phyloP scores from a whole-genome alignment of 805 yeast species.

The Lipomyces yamadae region DNA sequence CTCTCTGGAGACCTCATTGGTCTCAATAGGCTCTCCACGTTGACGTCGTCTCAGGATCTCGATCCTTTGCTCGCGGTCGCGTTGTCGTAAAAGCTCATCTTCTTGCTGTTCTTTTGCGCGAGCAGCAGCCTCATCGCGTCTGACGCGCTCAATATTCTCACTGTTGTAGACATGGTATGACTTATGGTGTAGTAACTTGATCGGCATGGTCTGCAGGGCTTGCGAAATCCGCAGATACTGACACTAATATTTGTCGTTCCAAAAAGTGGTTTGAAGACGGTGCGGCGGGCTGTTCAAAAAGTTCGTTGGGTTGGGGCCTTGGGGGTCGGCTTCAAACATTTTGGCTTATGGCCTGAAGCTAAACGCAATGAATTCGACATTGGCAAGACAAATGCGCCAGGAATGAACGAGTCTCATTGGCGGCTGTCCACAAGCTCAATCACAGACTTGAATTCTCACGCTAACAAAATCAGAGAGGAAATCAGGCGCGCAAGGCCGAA shows the following conservation, averaged over 20 bases:
- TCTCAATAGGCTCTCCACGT: conserved; percentile 15
- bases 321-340: too few relatives aligned
- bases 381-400: background rate
- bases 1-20: background rate
- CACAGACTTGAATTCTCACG: background rate
- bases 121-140: conserved; percentile 42
- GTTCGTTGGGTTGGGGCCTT: background rate
- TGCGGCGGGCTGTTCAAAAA: background rate
- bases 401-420: background rate
- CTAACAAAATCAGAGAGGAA: background rate
- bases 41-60: conserved; percentile 31
- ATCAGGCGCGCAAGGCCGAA: background rate
- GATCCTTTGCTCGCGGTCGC: conserved; percentile 33
- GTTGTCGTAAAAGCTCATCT: conserved; percentile 21
- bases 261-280: background rate
- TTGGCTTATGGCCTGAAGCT: background rate
- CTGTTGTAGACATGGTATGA: conserved; percentile 43
- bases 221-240: background rate
- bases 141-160: conserved; percentile 41
- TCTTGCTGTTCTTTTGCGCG: conserved; percentile 27
- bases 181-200: conserved; percentile 42
- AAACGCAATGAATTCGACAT: background rate
- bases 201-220: conserved; percentile 37
- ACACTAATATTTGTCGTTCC: background rate
- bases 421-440: background rate